A percentile compares a stretch with the other conserved stretches of the same genome.
phyloP scores from a whole-genome alignment of 1,284 basidiomycete genomes.

The Naganishia sp. region DNA sequence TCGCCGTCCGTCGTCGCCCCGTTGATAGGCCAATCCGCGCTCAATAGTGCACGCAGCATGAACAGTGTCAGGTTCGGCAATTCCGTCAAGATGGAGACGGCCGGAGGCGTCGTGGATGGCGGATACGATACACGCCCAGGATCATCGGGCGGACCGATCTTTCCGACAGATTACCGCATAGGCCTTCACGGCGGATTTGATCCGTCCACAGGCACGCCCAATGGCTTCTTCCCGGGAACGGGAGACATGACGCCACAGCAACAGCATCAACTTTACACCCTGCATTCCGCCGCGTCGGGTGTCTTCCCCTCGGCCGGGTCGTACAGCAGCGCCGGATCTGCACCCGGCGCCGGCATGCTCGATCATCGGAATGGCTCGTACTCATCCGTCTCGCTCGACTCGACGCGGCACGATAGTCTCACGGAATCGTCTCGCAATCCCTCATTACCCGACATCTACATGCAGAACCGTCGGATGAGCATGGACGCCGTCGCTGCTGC shows the following conservation, averaged over 20 bases:
- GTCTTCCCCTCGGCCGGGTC: slow-evolving; percentile 8
- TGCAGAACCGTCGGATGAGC: slow-evolving; percentile 17
- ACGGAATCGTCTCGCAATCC: slow-evolving; percentile 24
- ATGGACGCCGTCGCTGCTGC: background rate
- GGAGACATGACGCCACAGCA: slow-evolving; percentile 18
- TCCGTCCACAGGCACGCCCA: slow-evolving; percentile 6
- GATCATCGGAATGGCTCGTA: slow-evolving; percentile 30
- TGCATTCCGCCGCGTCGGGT: slow-evolving; percentile 20
- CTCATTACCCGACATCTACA: slow-evolving; percentile 13
- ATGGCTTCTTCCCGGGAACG: slow-evolving; percentile 11
- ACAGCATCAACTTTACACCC: slow-evolving; percentile 19
- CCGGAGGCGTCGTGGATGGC: background rate
- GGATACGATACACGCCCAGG: slow-evolving; percentile 5
- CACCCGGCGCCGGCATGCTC: slow-evolving; percentile 1
- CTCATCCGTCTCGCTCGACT: slow-evolving; percentile 29
- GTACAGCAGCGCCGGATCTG: slow-evolving; percentile 6
- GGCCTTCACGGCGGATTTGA: slow-evolving; percentile 14
- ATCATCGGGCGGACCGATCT: slow-evolving; percentile 17
- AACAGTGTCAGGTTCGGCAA: slow-evolving; percentile 26
- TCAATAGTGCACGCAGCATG: slow-evolving; percentile 16
- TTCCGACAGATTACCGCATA: slow-evolving; percentile 29
- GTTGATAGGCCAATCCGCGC: slow-evolving; percentile 1
- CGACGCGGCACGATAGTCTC: slow-evolving; percentile 24
- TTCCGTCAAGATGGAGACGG: slow-evolving; percentile 12
- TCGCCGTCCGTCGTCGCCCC: slow-evolving; percentile 1